Evolutionary conservation across 345 rosid species (phyloP).

Genomic region (Populus davidiana): DNA sequence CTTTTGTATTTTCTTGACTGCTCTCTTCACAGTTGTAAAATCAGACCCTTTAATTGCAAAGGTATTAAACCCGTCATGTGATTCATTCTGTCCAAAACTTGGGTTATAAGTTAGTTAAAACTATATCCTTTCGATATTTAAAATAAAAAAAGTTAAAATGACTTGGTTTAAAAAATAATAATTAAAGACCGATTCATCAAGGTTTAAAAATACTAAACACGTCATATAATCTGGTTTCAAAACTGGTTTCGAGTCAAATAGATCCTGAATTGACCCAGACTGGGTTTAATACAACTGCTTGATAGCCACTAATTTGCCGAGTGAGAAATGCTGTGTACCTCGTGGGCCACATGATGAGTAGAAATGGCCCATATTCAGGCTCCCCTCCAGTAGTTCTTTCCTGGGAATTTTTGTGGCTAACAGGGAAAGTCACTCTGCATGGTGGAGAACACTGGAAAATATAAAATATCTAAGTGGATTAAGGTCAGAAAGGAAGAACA

Average conservation of each 20-base stretch:
- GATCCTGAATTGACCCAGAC: too few relatives aligned
- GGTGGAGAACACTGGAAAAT: conserved; percentile 7
- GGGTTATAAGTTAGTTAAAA: too few relatives aligned
- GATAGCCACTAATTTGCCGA: not conserved
- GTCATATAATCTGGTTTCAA: too few relatives aligned
- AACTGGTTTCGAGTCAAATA: too few relatives aligned
- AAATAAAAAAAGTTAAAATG: too few relatives aligned
- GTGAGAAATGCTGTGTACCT: not conserved
- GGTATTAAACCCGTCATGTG: too few relatives aligned
- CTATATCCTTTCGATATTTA: too few relatives aligned
- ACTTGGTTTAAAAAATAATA: too few relatives aligned
- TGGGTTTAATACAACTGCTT: too few relatives aligned
- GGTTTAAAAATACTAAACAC: too few relatives aligned
- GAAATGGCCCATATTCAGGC: not conserved
- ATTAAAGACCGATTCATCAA: too few relatives aligned
- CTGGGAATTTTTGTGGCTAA: conserved; percentile 16
- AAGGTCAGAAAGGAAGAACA: not conserved
- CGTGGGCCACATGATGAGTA: not conserved
- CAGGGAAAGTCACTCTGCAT: not conserved
- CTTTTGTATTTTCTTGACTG: conserved; percentile 1
- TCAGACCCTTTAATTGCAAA: not conserved
- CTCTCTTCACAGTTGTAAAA: not conserved
- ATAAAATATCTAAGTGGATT: conserved; percentile 20
- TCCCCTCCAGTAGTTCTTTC: conserved; percentile 14
- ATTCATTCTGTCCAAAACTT: too few relatives aligned